Percentiles rank a stretch among this genome's conserved stretches.
Conservation (phyloP, 2,329 filamentous ascomycete species). For the Geosmithia flava region DNA sequence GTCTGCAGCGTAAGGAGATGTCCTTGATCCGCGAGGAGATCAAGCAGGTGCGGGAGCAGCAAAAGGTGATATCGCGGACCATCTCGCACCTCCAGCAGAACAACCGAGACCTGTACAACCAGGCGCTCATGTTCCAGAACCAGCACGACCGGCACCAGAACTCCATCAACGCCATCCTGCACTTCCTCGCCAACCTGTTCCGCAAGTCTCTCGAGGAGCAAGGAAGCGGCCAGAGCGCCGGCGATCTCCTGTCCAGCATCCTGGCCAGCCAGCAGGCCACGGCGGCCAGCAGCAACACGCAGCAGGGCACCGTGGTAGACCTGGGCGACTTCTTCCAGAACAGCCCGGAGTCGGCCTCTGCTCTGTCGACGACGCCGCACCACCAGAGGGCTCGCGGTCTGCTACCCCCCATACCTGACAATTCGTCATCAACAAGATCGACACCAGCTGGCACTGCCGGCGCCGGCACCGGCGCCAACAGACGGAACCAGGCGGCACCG, state of each 20-base stretch:
- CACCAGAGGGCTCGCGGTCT: constrained; percentile 41
- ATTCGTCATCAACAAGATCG: constrained; percentile 14
- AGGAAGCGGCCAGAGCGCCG: constrained; percentile 60
- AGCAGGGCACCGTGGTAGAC: constrained; percentile 47
- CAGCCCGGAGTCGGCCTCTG: constrained; percentile 22
- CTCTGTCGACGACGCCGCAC: neutral
- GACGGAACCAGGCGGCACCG: too few relatives aligned
- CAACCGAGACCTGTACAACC: constrained; percentile 77
- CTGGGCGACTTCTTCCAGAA: constrained; percentile 45
- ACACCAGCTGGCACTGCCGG: constrained; percentile 2
- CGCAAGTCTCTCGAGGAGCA: constrained; percentile 85
- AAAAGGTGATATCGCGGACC: constrained; percentile 72
- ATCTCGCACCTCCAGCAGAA: constrained; percentile 73
- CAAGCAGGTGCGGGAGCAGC: constrained; percentile 70
- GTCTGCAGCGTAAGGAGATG: constrained; percentile 59
- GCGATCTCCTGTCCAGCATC: constrained; percentile 70
- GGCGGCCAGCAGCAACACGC: constrained; percentile 12
- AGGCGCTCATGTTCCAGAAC: constrained; percentile 79
- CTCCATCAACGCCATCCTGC: constrained; percentile 97
- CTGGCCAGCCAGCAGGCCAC: constrained; percentile 45
- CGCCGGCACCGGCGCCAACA: too few relatives aligned
- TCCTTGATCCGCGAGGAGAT: constrained; percentile 68
- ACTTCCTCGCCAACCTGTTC: constrained; percentile 93
- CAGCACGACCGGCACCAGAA: constrained; percentile 96
- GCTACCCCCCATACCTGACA: constrained; percentile 38